A percentile compares a stretch with the other conserved stretches of the same genome.
Evolutionary conservation across 2,329 filamentous ascomycete genomes (phyloP).

Genomic region (Colletotrichum ledebouriae): DNA sequence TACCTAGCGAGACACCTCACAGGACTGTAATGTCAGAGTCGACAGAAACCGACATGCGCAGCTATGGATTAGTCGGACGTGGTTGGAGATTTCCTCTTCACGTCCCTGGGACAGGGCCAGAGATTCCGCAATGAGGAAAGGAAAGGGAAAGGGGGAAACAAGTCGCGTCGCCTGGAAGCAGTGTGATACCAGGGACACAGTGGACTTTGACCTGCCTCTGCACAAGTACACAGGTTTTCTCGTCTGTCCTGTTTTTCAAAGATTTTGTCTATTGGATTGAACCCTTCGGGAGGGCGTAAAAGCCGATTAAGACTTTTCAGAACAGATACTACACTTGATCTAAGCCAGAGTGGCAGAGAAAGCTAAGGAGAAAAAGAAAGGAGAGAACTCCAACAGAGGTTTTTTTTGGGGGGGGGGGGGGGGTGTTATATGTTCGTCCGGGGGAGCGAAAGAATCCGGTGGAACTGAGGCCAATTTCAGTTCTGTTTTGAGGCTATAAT

Average conservation of each 20-base stretch:
- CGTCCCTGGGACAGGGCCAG: conserved; percentile 4
- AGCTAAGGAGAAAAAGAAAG: conserved; percentile 42
- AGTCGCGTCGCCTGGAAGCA: conserved; percentile 23
- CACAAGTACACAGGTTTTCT: background rate
- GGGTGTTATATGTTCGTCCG: background rate
- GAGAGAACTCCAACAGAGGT: conserved; percentile 21
- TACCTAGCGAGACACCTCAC: too few relatives aligned
- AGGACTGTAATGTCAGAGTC: background rate
- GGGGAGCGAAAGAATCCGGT: too few relatives aligned
- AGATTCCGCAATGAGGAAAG: conserved; percentile 15
- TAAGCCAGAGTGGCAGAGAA: conserved; percentile 45
- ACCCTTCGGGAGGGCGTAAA: conserved; percentile 1
- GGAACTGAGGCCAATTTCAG: background rate
- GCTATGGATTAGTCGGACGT: background rate
- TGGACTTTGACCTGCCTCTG: background rate
- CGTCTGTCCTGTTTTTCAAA: background rate
- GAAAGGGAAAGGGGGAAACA: background rate
- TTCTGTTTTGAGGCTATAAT: background rate
- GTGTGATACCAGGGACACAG: conserved; percentile 31
- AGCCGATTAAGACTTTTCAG: conserved; percentile 17
- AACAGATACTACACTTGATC: conserved; percentile 35
- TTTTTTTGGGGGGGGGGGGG: too few relatives aligned
- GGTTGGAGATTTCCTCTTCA: background rate
- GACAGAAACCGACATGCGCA: background rate
- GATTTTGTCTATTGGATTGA: background rate